Evolutionary conservation across 1,284 basidiomycete species (phyloP).

Genomic region (Trichosporon ovoides): DNA sequence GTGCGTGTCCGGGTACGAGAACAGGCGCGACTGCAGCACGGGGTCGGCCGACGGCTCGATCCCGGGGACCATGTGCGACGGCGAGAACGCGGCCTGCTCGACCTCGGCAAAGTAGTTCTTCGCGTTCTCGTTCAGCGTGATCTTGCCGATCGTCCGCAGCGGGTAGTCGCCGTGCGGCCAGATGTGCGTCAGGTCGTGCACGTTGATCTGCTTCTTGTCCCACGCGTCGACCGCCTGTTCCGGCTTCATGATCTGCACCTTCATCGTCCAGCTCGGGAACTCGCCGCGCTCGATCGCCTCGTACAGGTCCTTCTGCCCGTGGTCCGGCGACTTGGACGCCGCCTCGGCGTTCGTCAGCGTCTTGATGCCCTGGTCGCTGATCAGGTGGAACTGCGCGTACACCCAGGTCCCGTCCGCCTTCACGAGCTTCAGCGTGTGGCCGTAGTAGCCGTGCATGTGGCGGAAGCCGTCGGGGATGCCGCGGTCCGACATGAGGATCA

Average conservation of each 20-base stretch:
- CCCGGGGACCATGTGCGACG: constrained; percentile 77
- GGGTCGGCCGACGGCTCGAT: constrained; percentile 84
- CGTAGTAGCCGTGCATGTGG: constrained; percentile 81
- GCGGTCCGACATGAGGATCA: constrained; percentile 55
- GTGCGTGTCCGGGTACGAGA: constrained; percentile 93
- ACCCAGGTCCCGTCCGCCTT: constrained; percentile 77
- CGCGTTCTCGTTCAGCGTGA: constrained; percentile 79
- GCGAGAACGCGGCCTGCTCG: constrained; percentile 61
- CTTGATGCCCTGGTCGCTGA: constrained; percentile 71
- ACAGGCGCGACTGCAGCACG: constrained; percentile 83
- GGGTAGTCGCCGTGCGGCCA: constrained; percentile 82
- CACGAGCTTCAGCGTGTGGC: constrained; percentile 84
- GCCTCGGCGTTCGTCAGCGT: constrained; percentile 48
- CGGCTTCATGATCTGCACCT: constrained; percentile 77
- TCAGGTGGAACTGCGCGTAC: constrained; percentile 77
- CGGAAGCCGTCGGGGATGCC: constrained; percentile 72
- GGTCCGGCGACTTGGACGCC: constrained; percentile 66
- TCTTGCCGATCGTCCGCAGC: constrained; percentile 75
- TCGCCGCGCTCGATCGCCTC: constrained; percentile 69
- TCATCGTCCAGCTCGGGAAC: constrained; percentile 45
- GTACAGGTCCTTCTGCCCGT: constrained; percentile 69
- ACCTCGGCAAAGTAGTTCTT: constrained; percentile 60
- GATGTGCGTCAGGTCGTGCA: constrained; percentile 81
- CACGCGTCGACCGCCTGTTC: constrained; percentile 82
- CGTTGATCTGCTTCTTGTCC: constrained; percentile 41